Evolutionary conservation across 495 filamentous ascomycete genomes (phyloP).

Genomic region (Aspergillus nanangensis): DNA sequence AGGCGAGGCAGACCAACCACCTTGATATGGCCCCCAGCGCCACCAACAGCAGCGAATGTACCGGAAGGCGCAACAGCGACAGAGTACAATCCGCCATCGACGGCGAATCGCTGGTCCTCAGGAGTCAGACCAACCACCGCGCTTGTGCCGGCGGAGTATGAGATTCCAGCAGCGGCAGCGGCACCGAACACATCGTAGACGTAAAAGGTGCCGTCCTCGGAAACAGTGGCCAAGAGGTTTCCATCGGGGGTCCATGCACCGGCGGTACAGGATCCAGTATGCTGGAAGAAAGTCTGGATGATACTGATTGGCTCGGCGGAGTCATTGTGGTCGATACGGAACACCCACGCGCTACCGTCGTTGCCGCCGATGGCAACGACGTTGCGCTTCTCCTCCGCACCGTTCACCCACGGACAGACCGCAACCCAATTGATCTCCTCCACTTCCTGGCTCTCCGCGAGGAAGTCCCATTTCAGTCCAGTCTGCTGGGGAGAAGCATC

Average conservation of each 20-base stretch:
- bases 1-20: slow-evolving; percentile 80
- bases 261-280: slow-evolving; percentile 82
- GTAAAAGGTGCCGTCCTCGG: slow-evolving; percentile 82
- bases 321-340: slow-evolving; percentile 68
- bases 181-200: slow-evolving; percentile 91
- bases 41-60: slow-evolving; percentile 77
- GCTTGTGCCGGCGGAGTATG: slow-evolving; percentile 63
- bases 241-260: slow-evolving; percentile 90
- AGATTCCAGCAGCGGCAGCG: slow-evolving; percentile 69
- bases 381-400: slow-evolving; percentile 61
- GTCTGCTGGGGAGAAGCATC: slow-evolving; percentile 35
- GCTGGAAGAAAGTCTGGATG: slow-evolving; percentile 84
- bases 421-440: slow-evolving; percentile 91
- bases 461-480: slow-evolving; percentile 54
- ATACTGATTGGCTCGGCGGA: slow-evolving; percentile 63
- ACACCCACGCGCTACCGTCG: slow-evolving; percentile 96
- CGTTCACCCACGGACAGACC: slow-evolving; percentile 61
- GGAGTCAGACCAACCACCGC: slow-evolving; percentile 74
- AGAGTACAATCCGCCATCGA: slow-evolving; percentile 87
- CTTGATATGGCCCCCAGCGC: slow-evolving; percentile 77
- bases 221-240: slow-evolving; percentile 81
- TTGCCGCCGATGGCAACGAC: slow-evolving; percentile 84
- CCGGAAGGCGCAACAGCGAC: slow-evolving; percentile 76
- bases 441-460: slow-evolving; percentile 75
- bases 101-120: slow-evolving; percentile 80